Evolutionary conservation across 305 asterid genomes (phyloP).

Genomic region (Fraxinus albicans): DNA sequence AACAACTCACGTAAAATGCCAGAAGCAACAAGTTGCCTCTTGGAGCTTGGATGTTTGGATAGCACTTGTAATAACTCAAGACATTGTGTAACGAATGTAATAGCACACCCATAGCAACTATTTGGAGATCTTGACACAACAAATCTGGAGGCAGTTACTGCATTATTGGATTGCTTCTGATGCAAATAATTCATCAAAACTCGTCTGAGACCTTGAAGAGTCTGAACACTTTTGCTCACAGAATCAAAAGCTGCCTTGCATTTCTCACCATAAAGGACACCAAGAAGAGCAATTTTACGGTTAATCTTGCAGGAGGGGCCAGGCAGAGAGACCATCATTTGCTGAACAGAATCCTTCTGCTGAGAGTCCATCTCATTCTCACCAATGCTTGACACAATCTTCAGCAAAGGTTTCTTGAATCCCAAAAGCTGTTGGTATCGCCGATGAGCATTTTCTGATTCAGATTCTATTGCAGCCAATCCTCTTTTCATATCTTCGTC

Average conservation of each 20-base stretch:
- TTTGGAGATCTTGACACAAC: constrained; percentile 88
- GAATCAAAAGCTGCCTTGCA: constrained; percentile 99
- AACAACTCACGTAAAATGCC: constrained; percentile 94
- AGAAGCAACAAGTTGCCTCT: constrained; percentile 91
- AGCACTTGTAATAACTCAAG: constrained; percentile 92
- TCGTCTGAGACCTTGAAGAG: constrained; percentile 97
- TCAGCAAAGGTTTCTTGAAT: constrained; percentile 93
- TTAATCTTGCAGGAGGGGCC: constrained; percentile 99
- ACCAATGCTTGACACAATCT: constrained; percentile 96
- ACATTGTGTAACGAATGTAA: constrained; percentile 91
- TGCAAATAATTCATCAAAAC: constrained; percentile 94
- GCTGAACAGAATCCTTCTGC: constrained; percentile 99
- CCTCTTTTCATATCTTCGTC: constrained; percentile 99
- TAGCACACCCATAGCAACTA: constrained; percentile 98
- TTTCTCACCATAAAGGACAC: constrained; percentile 98
- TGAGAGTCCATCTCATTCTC: constrained; percentile 99
- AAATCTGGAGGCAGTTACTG: constrained; percentile 78
- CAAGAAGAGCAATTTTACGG: constrained; percentile 99
- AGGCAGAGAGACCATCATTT: constrained; percentile 98
- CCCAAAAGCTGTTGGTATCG: constrained; percentile 99
- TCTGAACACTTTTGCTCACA: constrained; percentile 99
- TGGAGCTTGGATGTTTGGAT: constrained; percentile 78
- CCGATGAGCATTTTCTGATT: constrained; percentile 97
- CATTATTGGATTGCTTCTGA: constrained; percentile 80
- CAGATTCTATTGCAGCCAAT: constrained; percentile 92